Base-by-base conservation (phyloP, 805 yeast genomes). In the Hanseniaspora jakobsenii region DNA sequence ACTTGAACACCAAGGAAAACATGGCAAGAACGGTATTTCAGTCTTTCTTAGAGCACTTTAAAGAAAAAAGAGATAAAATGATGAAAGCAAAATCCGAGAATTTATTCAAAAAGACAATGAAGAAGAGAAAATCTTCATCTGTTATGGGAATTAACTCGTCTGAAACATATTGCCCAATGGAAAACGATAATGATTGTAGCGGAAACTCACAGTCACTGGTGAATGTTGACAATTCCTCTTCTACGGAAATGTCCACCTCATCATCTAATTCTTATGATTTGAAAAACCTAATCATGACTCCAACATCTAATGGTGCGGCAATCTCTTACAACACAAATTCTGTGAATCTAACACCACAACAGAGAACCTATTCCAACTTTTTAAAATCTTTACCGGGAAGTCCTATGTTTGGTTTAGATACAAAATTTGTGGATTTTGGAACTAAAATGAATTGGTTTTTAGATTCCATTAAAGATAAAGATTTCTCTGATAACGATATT, bases 361-460 rank as follows among this genome's bases (percentile, higher is more conserved):
- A 24, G 9, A 36, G 30, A 28, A 19, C 36, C 9, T 24, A 28
- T 12, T 13, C 38, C 2, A 28, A 28, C 21, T 2, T 41, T 4
- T 13, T 34, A 8, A 28, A 28, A 10, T 13, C 18, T 6, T 18
- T 34, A 16, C 3, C 35, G 6, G 36, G 19, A 13, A 34, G 45
- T 16, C 45, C 45, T 4, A 32, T 41, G 23, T 41, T 28, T 34
- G 30, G 18, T 16, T 41, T 36, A 37, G 45, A 41, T 28, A 41
- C 22, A 35, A 41, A 41, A 8, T 41, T 41, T 22, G 18, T 41
- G 14, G 45, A 41, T 21, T 41, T 41, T 18, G 32, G 45, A 13
- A 34, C 45, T 14, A 41, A 41, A 34, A 41, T 34, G 39, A 41
- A 41, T 21, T 41, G 38, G 45, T 41, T 41, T 23, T 16, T 19